phyloP scores from a whole-genome alignment of 805 yeast species.

The Kodamaea restingae region DNA sequence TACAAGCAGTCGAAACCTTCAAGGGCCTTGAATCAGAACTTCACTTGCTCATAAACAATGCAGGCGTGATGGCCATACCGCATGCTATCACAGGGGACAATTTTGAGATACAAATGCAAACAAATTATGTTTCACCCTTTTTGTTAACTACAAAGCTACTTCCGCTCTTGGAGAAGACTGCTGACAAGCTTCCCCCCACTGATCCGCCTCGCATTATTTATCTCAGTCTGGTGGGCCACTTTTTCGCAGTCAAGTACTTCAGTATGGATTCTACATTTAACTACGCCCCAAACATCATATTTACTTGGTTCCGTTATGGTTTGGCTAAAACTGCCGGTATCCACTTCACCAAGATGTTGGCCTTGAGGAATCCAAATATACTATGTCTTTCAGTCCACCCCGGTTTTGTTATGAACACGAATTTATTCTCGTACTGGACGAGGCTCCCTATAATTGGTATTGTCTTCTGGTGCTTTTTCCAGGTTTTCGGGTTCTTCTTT shows the following conservation, averaged over 20 bases:
- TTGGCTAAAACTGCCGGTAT: constrained; percentile 75
- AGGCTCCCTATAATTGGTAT: constrained; percentile 74
- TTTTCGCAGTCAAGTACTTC: constrained; percentile 46
- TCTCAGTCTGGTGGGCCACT: constrained; percentile 64
- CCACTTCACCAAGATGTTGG: constrained; percentile 62
- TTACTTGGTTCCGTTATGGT: constrained; percentile 76
- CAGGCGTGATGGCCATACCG: constrained; percentile 80
- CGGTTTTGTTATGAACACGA: constrained; percentile 82
- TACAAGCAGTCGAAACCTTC: constrained; percentile 45
- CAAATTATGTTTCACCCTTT: constrained; percentile 74
- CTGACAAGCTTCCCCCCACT: constrained; percentile 19
- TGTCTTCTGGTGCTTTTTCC: constrained; percentile 67
- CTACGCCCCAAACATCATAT: constrained; percentile 59
- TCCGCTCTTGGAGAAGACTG: constrained; percentile 45
- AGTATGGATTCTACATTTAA: constrained; percentile 48
- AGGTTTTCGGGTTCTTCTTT: constrained; percentile 60
- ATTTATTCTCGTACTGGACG: constrained; percentile 72
- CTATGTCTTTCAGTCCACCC: constrained; percentile 71
- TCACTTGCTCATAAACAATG: constrained; percentile 68
- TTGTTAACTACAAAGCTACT: constrained; percentile 59
- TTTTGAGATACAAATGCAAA: constrained; percentile 76
- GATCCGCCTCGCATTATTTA: constrained; percentile 55
- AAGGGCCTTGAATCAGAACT: constrained; percentile 44
- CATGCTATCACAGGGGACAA: constrained; percentile 59
- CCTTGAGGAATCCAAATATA: constrained; percentile 63